Base-by-base conservation (phyloP, 2,329 filamentous ascomycete species). In the Sporothrix phasma region DNA sequence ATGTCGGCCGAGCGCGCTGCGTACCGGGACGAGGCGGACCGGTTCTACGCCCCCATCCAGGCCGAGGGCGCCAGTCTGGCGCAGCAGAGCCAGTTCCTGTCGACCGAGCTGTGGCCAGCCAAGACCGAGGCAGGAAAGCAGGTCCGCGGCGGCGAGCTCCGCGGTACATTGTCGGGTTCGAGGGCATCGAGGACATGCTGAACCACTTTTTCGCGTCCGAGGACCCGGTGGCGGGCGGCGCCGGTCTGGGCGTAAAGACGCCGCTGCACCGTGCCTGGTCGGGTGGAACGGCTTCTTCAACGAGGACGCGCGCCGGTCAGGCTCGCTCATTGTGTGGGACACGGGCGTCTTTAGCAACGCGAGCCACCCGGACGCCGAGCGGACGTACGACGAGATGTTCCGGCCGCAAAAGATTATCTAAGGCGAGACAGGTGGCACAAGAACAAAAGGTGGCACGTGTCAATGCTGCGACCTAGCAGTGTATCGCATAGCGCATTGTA, bases 21-120 rank as follows among this genome's bases (percentile, higher is more conserved):
- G 1, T 99, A 99, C 75, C 78, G 88, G 17, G 92, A 97, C 73
- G 93, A 99, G 78, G 92, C 92, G 7, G 92, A 96, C 73, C 81
- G 87, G 51, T 99, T 99, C 78, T 97, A 96, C 75, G 82, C 88
- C 66, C 84, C 87, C 24, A 73, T 76, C 11, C 5, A 73, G 68
- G 37, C 22, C 24, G 51, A 47, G 45, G 45, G 39, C 3, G 58
- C 47, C 19, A 47, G 15, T 13, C 17, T 49, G 3, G 59, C 37
- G 3, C 37, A 43, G 17, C 39, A 31, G 24, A 54, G 3, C n/a
- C 7, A 3, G 15, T 93, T 90, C 70, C 72, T 92, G 34, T 68
- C 75, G 64, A 68, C 73, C 51, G 76, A 84, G 77, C 71, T 90
- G 26, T 85, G 77, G 78, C 73, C 73, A 1, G 43, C 22, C 34